Percentiles rank a stretch among this genome's conserved stretches.
phyloP scores from a whole-genome alignment of 805 yeast genomes.

The Myxozyma udenii region DNA sequence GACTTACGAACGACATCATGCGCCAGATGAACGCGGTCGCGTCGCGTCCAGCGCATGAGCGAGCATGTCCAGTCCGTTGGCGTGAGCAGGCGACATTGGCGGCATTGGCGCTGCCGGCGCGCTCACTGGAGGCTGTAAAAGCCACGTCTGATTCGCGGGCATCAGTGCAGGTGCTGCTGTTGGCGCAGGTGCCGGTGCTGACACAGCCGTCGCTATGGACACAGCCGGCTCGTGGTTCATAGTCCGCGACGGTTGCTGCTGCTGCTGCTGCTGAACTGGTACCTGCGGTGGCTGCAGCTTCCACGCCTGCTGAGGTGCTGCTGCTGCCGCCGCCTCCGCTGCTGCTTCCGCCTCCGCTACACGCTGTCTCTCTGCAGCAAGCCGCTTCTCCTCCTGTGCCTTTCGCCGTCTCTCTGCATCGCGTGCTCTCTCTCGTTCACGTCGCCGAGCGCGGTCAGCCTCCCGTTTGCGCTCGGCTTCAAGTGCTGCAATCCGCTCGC shows the following conservation, averaged over 20 bases:
- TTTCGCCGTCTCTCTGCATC: conserved; percentile 14
- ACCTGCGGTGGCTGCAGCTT: background rate
- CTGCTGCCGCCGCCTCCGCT: background rate
- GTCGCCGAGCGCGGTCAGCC: conserved; percentile 18
- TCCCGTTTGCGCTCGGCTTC: conserved; percentile 23
- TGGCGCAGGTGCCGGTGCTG: background rate
- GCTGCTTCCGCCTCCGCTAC: background rate
- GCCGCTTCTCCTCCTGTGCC: conserved; percentile 8
- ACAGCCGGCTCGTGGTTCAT: background rate
- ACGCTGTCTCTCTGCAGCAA: conserved; percentile 1
- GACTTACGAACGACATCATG: too few species aligned
- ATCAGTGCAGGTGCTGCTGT: background rate
- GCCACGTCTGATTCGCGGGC: too few species aligned
- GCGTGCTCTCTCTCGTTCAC: conserved; percentile 26
- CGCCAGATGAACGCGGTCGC: too few species aligned
- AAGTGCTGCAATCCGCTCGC: conserved; percentile 11
- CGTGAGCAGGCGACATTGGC: background rate
- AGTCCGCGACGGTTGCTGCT: background rate
- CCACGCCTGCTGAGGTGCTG: background rate
- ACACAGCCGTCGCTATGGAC: background rate
- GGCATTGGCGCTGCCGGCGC: background rate
- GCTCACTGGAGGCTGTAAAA: background rate
- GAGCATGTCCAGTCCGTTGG: background rate
- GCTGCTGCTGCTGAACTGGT: background rate
- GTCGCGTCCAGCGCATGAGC: background rate